Evolutionary conservation across 2,329 filamentous ascomycete species (phyloP).

Genomic region (Diaporthe destruens): DNA sequence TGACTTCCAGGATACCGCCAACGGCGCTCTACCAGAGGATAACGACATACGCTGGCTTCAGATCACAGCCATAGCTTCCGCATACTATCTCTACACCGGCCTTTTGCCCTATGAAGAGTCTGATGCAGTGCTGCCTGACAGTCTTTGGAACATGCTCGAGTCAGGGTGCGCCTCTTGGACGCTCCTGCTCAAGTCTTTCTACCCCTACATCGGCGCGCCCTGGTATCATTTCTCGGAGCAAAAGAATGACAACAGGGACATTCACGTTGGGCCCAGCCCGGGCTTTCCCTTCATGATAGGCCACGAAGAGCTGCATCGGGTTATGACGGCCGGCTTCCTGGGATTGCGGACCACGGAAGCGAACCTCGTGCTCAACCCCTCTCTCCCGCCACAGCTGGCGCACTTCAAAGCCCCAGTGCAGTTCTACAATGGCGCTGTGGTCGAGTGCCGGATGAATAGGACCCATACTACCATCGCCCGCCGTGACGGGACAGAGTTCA

Average conservation of each 20-base stretch:
- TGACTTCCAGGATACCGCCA: conserved; percentile 4
- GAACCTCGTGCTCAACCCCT: background rate
- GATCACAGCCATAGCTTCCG: background rate
- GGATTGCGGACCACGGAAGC: background rate
- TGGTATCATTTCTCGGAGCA: background rate
- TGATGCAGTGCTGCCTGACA: background rate
- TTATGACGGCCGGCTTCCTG: background rate
- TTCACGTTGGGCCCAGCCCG: background rate
- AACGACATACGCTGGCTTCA: background rate
- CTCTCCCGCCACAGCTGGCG: background rate
- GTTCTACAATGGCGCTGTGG: background rate
- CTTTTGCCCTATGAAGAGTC: background rate
- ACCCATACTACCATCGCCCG: background rate
- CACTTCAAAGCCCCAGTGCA: background rate
- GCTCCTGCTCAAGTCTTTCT: background rate
- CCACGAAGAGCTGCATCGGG: background rate
- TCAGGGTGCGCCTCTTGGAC: background rate
- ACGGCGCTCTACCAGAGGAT: background rate
- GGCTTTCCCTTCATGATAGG: background rate
- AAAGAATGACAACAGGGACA: background rate
- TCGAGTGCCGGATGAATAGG: background rate
- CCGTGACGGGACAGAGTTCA: background rate
- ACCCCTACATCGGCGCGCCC: background rate
- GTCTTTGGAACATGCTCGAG: too few relatives aligned
- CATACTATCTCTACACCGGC: background rate